Base-by-base conservation (phyloP, 2,329 filamentous ascomycete genomes). In the Fusarium sp. region DNA sequence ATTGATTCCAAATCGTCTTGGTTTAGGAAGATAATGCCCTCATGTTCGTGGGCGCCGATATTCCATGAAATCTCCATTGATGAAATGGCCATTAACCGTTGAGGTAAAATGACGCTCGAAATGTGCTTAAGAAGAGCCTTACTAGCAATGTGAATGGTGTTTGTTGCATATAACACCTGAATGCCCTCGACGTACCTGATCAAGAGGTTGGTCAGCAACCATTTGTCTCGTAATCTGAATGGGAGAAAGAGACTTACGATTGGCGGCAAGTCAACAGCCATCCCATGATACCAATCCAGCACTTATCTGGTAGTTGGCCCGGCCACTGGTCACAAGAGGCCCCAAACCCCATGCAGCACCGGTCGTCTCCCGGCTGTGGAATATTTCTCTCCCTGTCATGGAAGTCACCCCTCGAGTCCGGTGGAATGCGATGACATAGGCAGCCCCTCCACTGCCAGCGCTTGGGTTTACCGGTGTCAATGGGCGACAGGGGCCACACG, bases 361-460 rank as follows among this genome's bases (percentile, higher is more conserved):
- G 0, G 37, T 63, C 67, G 14, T 57, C 63, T 0, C 6, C 38
- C 11, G 66, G 63, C 22, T 58, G 35, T 22, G 12, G 22, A 14
- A 59, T 17, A 14, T 40, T 0, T 1, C 17, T 32, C 3, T 15
- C 15, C 5, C 27, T 0, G 1, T 38, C 8, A 20, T 38, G 14
- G 25, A 17, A 15, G 17, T 25, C 20, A 1, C 45, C 52, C n/a
- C 0, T 37, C 43, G 0, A 25, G 30, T 0, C 33, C 17, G 54
- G 54, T 4, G 2, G 62, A 1, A 57, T 25, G 0, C 66, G 61
- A 35, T 69, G 68, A 9, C 68, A 71, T 15, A 64, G 35, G 2
- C 60, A 71, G 0, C 68, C 66, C 2, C 66, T 47, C 66, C 68
- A 71, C 0, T 71, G 61, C 68, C 68, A 71, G 0, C 6, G 25